phyloP scores from a whole-genome alignment of 495 filamentous ascomycete species.

The Cercophora samala region DNA sequence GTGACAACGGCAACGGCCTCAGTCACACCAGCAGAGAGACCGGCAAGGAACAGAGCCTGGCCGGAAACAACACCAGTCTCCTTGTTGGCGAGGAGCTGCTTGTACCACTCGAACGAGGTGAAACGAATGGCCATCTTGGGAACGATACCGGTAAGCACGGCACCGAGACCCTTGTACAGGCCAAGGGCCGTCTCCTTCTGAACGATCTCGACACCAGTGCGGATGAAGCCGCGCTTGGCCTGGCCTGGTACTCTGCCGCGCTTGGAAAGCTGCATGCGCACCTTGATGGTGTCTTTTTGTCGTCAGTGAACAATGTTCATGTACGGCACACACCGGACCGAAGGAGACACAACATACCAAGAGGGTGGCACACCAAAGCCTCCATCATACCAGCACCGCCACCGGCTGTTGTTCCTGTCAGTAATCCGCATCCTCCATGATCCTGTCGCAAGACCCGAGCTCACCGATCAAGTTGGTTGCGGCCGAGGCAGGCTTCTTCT shows the following conservation, averaged over 20 bases:
- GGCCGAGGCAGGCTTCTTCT: slow-evolving; percentile 69
- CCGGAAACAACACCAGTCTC: slow-evolving; percentile 64
- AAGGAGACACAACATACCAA: slow-evolving; percentile 59
- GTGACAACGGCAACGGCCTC: slow-evolving; percentile 95
- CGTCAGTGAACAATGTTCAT: background rate
- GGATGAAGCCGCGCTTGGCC: slow-evolving; percentile 79
- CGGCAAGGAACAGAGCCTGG: slow-evolving; percentile 81
- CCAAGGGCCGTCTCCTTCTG: slow-evolving; percentile 84
- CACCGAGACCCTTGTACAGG: slow-evolving; percentile 84
- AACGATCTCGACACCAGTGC: slow-evolving; percentile 83
- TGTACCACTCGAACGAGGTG: slow-evolving; percentile 95
- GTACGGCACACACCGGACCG: background rate
- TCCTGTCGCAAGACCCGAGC: slow-evolving; percentile 17
- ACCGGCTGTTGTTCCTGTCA: slow-evolving; percentile 64
- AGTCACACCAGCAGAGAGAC: slow-evolving; percentile 87
- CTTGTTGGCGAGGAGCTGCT: slow-evolving; percentile 67
- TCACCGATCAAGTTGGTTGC: slow-evolving; percentile 93
- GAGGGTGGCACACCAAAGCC: slow-evolving; percentile 91
- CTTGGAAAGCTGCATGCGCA: slow-evolving; percentile 97
- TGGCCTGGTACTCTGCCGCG: slow-evolving; percentile 75
- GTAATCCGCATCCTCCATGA: slow-evolving; percentile 9
- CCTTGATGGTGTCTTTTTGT: slow-evolving; percentile 84
- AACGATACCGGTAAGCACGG: slow-evolving; percentile 93
- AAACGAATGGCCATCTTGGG: slow-evolving; percentile 99
- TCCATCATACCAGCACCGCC: slow-evolving; percentile 99